Evolutionary conservation across 1,284 basidiomycete genomes (phyloP).

Genomic region (Xerocomus amazonicus): DNA sequence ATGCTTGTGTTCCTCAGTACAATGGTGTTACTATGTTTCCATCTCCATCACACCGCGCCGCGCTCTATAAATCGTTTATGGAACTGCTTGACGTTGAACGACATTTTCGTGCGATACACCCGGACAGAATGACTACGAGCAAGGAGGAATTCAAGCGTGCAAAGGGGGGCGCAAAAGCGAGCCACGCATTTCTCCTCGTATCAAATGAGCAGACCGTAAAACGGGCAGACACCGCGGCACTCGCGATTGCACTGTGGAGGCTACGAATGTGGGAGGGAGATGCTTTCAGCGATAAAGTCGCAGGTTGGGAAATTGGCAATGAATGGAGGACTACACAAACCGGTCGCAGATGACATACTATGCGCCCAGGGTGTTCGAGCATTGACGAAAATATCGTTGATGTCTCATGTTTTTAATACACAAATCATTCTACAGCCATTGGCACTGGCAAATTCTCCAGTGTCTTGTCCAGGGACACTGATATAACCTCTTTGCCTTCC

Average conservation of each 20-base stretch:
- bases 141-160: conserved; percentile 6
- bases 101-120: conserved; percentile 22
- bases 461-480: conserved; percentile 36
- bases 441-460: conserved; percentile 39
- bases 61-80: conserved; percentile 47
- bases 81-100: conserved; percentile 50
- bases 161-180: conserved; percentile 43
- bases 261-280: conserved; percentile 67
- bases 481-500: conserved; percentile 74
- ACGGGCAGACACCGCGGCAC: conserved; percentile 55
- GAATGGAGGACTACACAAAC: conserved; percentile 21
- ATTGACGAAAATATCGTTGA: not conserved
- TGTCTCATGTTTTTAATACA: not conserved
- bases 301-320: conserved; percentile 33
- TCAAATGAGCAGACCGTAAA: conserved; percentile 46
- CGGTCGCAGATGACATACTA: not conserved
- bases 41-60: conserved; percentile 51
- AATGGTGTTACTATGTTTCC: conserved; percentile 65
- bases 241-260: conserved; percentile 72
- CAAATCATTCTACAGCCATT: conserved; percentile 61
- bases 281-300: conserved; percentile 24
- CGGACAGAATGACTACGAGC: not conserved
- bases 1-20: conserved; percentile 57
- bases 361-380: no score
- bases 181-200: conserved; percentile 66